Base-by-base conservation (phyloP, 2,329 filamentous ascomycete genomes). In the Xylaria digitata region DNA sequence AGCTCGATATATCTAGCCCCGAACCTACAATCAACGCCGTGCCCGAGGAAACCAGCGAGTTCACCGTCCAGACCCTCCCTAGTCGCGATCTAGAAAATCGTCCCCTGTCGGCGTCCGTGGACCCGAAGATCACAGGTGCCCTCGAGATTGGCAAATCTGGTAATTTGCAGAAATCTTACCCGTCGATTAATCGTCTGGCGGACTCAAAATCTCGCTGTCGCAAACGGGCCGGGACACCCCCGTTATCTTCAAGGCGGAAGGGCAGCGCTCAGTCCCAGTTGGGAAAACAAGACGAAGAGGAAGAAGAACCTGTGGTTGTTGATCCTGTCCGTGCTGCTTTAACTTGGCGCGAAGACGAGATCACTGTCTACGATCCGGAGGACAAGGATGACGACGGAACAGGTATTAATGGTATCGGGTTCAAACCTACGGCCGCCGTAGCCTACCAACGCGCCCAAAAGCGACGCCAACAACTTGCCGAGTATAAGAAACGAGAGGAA, bases 311-410 rank as follows among this genome's bases (percentile, higher is more conserved):
- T 61, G 77, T 48, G n/a, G 76, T 86, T 32, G 78, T 82, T 59
- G 86, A 88, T 61, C 85, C 86, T 0, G 74, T 88, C 9, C 82
- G 87, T 42, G 87, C 87, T 6, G 83, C 87, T 2, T 80, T 90
- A 59, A 90, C 89, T 1, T 91, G 89, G 89, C 87, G 88, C 72
- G 87, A 90, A 70, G 85, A 90, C 71, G 89, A 90, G 74, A 90
- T 91, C 67, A 90, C 89, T 1, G 82, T 90, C 32, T 89, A 90
- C 75, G 86, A 90, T 71, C 86, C 87, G 0, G 81, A 87, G 46
- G 89, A 90, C 73, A 83, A 86, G 68, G 88, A 91, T 69, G 89
- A 91, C 72, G 89, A 91, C 73, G 89, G 89, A 57, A 86, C 85
- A 3, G 89, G 89, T 23, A 87, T 91, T 73, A 90, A 91, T 75